phyloP scores from a whole-genome alignment of 2,329 filamentous ascomycete genomes.

The Colletotrichum aenigma region DNA sequence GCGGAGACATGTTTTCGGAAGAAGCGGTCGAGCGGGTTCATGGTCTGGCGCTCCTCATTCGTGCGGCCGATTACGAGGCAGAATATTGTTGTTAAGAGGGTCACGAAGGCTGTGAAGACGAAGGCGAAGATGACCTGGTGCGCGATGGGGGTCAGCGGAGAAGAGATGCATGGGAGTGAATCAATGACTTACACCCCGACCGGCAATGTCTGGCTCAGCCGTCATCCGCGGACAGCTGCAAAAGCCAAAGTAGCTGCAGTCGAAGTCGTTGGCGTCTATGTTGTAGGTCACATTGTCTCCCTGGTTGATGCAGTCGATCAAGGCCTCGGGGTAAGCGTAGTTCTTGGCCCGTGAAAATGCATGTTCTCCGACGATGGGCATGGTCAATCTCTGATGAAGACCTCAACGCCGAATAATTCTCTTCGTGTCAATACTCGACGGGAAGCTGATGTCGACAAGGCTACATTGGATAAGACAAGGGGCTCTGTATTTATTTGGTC shows the following conservation, averaged over 20 bases:
- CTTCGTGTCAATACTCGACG: fast-evolving
- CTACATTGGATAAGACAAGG: not conserved
- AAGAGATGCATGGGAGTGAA: fast-evolving
- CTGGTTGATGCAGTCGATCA: not conserved
- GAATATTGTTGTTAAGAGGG: not conserved
- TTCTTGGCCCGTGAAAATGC: not conserved
- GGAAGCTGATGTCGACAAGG: not conserved
- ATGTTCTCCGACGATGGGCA: not conserved
- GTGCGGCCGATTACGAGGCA: not conserved
- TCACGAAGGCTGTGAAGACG: not conserved
- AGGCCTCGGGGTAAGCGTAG: not conserved
- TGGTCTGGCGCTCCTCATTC: not conserved
- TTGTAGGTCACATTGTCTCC: not conserved
- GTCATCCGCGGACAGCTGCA: slow-evolving; percentile 1
- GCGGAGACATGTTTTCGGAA: not conserved
- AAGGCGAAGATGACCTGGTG: not conserved
- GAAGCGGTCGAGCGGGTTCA: slow-evolving; percentile 8
- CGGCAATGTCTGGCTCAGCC: not conserved
- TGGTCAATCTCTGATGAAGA: not conserved
- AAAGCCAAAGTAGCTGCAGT: not conserved
- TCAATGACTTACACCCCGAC: not conserved
- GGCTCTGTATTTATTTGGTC: not conserved
- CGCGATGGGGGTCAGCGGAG: not conserved
- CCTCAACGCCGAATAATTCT: not conserved
- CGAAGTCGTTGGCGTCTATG: not conserved